Evolutionary conservation across 1,139 yeast species (phyloP).

Genomic region (Lodderomyces parapsilosis): DNA sequence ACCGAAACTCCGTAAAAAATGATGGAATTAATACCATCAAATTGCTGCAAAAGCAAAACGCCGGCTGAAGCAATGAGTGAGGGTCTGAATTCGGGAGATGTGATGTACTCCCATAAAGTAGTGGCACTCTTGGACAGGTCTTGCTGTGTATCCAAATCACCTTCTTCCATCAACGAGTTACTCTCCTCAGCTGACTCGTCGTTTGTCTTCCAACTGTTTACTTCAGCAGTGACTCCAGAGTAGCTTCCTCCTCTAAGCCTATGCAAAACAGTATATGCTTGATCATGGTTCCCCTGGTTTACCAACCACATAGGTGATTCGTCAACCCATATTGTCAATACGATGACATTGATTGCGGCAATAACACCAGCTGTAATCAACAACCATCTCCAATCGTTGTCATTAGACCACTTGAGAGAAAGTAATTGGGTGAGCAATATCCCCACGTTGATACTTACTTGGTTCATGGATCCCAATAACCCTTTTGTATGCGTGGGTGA

Average conservation of each 20-base stretch:
- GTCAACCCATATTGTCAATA: conserved; percentile 45
- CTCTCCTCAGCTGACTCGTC: conserved; percentile 8
- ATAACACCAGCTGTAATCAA: conserved; percentile 58
- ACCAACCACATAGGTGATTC: conserved; percentile 88
- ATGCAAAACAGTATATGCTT: conserved; percentile 38
- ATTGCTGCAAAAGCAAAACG: conserved; percentile 82
- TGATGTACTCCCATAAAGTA: conserved; percentile 44
- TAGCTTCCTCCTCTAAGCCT: conserved; percentile 44
- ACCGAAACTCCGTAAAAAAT: conserved; percentile 90
- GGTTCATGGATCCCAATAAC: conserved; percentile 82
- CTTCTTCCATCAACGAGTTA: conserved; percentile 17
- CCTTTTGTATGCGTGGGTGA: conserved; percentile 72
- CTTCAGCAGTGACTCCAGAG: conserved; percentile 35
- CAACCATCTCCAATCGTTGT: conserved; percentile 69
- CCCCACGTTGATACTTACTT: conserved; percentile 81
- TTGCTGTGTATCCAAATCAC: conserved; percentile 7
- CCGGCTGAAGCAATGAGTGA: conserved; percentile 70
- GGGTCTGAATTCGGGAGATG: conserved; percentile 48
- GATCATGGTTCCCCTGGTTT: conserved; percentile 28
- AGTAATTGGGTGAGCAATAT: conserved; percentile 74
- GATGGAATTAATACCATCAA: conserved; percentile 89
- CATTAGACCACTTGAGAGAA: conserved; percentile 67
- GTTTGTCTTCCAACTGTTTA: conserved; percentile 32
- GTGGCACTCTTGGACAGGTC: conserved; percentile 12
- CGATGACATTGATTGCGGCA: conserved; percentile 48